These are phyloP conservation scores for Toxicodendron radicans DNA, from an alignment of 345 rosid species.

Conservation along the genomic window DNA sequence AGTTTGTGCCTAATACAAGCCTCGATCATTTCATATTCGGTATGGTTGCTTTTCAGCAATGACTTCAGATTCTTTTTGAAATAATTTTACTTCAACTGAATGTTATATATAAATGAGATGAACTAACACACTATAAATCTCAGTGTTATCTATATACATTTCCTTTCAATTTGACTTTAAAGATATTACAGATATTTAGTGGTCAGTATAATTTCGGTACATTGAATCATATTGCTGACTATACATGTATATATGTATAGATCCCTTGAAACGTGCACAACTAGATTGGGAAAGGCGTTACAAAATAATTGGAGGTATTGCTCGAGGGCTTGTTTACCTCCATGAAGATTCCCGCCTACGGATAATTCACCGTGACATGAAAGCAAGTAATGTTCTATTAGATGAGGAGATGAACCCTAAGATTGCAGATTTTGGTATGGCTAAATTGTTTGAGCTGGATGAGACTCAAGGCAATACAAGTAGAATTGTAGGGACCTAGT, in stretches of 20 bases:
- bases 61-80: neutral
- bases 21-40: slow-evolving; percentile 45
- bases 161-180: neutral
- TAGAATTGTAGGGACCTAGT: slow-evolving; percentile 46
- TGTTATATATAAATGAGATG: too few species aligned
- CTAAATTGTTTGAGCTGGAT: slow-evolving; percentile 37
- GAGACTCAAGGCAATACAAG: slow-evolving; percentile 38
- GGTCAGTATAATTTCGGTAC: too few species aligned
- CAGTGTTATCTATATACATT: neutral
- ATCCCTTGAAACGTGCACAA: slow-evolving; percentile 17
- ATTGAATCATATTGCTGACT: too few species aligned
- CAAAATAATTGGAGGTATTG: slow-evolving; percentile 42
- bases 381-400: slow-evolving; percentile 46
- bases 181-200: too few species aligned
- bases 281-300: slow-evolving; percentile 36
- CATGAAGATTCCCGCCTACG: slow-evolving; percentile 45
- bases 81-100: neutral
- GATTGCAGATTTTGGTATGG: slow-evolving; percentile 55
- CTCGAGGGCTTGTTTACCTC: slow-evolving; percentile 48
- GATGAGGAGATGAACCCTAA: slow-evolving; percentile 46
- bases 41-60: slow-evolving; percentile 1
- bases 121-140: too few species aligned
- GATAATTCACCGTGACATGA: slow-evolving; percentile 52
- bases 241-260: slow-evolving; percentile 1
- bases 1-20: slow-evolving; percentile 39